Evolutionary conservation across 2,329 filamentous ascomycete species (phyloP).

Genomic region (Neofusicoccum kwambonambiense): DNA sequence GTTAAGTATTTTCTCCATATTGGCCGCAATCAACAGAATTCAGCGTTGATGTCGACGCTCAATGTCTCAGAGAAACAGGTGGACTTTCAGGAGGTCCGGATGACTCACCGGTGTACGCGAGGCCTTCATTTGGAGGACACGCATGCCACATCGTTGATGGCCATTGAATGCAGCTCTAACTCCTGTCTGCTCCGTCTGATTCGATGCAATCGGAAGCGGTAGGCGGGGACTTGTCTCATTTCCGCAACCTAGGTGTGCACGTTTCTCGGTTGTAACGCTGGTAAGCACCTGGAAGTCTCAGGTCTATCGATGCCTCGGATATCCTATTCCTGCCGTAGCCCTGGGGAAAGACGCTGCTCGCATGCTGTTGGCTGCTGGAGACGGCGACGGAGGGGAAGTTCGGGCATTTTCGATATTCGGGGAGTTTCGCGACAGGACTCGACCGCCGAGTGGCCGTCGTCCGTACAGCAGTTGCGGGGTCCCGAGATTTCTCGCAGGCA

Average conservation of each 20-base stretch:
- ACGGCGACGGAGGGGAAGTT: not conserved
- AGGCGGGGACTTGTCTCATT: not conserved
- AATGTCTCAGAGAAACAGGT: too few relatives aligned
- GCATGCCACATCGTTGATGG: too few relatives aligned
- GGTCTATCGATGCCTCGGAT: not conserved
- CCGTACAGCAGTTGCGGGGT: not conserved
- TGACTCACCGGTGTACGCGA: too few relatives aligned
- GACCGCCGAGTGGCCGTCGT: not conserved
- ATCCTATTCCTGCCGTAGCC: not conserved
- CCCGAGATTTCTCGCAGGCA: not conserved
- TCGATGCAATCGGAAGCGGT: not conserved
- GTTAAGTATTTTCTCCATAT: too few relatives aligned
- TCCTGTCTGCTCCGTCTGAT: too few relatives aligned
- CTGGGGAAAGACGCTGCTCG: not conserved
- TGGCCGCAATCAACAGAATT: too few relatives aligned
- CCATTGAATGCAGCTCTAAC: too few relatives aligned
- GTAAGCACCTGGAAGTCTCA: not conserved
- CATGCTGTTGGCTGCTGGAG: not conserved
- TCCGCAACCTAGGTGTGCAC: not conserved
- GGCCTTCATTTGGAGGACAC: not conserved
- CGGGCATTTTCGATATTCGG: not conserved
- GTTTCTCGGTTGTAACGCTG: not conserved
- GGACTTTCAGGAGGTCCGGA: too few relatives aligned
- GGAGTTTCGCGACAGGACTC: not conserved
- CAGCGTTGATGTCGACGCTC: too few relatives aligned